A percentile compares a stretch with the other conserved stretches of the same genome.
Conservation (phyloP, 2,329 filamentous ascomycete species). For the Didymella pinodella region DNA sequence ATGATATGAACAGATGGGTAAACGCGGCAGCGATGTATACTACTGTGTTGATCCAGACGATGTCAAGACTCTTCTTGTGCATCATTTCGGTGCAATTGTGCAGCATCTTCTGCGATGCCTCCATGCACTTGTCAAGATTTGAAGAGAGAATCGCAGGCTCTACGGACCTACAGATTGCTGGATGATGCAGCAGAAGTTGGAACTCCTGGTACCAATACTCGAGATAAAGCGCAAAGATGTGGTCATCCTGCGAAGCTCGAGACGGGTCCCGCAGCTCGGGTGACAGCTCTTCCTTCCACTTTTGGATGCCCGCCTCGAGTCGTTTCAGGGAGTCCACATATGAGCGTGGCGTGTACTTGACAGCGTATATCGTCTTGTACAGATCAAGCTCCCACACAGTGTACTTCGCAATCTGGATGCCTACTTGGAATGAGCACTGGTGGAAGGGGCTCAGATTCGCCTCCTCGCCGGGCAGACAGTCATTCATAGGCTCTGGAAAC, state of each 20-base stretch:
- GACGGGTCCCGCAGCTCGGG: constrained; percentile 62
- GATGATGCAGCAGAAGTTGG: constrained; percentile 62
- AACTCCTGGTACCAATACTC: constrained; percentile 60
- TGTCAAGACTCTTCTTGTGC: constrained; percentile 73
- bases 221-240: constrained; percentile 59
- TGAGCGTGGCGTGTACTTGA: constrained; percentile 66
- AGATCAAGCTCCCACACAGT: constrained; percentile 75
- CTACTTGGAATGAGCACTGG: constrained; percentile 73
- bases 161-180: constrained; percentile 58
- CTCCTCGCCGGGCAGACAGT: constrained; percentile 72
- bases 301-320: constrained; percentile 70
- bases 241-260: constrained; percentile 56
- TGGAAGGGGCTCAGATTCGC: constrained; percentile 49
- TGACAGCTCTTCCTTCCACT: constrained; percentile 72
- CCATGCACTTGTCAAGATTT: constrained; percentile 66
- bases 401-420: constrained; percentile 70
- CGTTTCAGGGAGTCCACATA: constrained; percentile 70
- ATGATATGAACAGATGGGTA: constrained; percentile 73
- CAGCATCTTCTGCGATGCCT: constrained; percentile 71
- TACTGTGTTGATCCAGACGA: constrained; percentile 78
- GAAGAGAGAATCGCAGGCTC: constrained; percentile 68
- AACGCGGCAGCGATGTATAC: constrained; percentile 78
- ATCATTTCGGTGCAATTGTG: constrained; percentile 66
- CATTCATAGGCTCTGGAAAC: constrained; percentile 74
- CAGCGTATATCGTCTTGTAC: constrained; percentile 78